Evolutionary conservation across 192 early-diverging fungal genomes (phyloP), one percentile per base, ranked within the genome.

Genomic region (Allomyces macrogynus): DNA sequence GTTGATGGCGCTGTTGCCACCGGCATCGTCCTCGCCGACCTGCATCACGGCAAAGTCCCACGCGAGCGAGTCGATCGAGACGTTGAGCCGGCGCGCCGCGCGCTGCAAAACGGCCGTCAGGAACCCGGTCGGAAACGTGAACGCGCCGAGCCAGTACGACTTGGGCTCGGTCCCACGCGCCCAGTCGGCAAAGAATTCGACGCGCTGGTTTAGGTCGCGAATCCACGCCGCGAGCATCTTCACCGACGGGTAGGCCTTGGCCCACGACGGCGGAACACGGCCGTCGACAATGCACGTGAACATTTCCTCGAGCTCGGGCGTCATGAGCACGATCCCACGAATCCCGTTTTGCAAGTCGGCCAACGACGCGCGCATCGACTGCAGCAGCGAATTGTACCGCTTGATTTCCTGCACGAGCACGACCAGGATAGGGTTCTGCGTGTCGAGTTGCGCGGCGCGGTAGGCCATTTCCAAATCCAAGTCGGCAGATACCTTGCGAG

Each of bases 321-420:
- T 60, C 7, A 64, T 67, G 4, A 67, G 65, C 20, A 72, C 49
- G 4, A 27, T 22, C 0, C 63, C 61, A 20, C 82, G 88, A 25
- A 93, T 73, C 23, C 73, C 43, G 4, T 60, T 61, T 12, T 82
- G 68, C 82, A 87, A 91, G 60, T 80, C 75, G 0, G 72, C 65
- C 0, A 87, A 78, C 20, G 74, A 73, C 5, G 61, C 63, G 20
- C 73, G 75, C 0, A 89, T 68, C 11, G 76, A 69, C 4, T 84
- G 80, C 89, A 94, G 92, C 80, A 86, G 87, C 0, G 77, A 76
- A 20, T 89, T 87, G 65, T 86, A 85, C 42, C 64, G 62, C 42
- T 63, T 67, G 18, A 69, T 60, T 10, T 65, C 67, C 5, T 69
- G 57, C 57, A 67, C 61, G 20, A 54, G 43, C 54, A 66, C 66